These are phyloP conservation scores for Hylodesmum podocarpum DNA, from an alignment of 306 rosid genomes.

Conservation along the genomic window DNA sequence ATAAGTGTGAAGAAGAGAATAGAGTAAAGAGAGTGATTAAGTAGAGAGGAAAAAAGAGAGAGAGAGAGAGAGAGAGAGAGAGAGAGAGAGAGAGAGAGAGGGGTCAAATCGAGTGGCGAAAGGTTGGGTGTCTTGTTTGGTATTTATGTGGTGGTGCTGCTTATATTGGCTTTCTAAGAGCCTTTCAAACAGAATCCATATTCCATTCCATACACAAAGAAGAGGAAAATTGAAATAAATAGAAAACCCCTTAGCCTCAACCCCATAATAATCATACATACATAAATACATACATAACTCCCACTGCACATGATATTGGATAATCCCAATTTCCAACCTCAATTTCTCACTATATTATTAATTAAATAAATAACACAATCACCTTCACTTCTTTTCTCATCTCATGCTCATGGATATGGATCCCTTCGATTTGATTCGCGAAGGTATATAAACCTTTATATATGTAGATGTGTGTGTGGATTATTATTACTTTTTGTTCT, in stretches of 20 bases:
- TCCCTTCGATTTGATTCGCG: constrained; percentile 63
- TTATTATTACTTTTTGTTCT: neutral
- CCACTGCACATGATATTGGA: neutral
- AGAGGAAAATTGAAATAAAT: no score
- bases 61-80: constrained; percentile 27
- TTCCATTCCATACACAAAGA: no score
- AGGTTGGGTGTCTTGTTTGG: constrained; percentile 46
- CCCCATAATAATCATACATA: constrained; percentile 33
- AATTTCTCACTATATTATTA: constrained; percentile 18
- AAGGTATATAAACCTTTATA: no score
- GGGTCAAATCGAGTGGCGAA: constrained; percentile 77
- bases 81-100: neutral
- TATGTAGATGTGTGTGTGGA: no score
- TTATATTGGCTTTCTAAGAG: constrained; percentile 37
- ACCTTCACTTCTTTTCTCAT: constrained; percentile 20
- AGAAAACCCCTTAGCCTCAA: no score
- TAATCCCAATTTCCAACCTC: constrained; percentile 26
- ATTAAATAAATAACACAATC: neutral
- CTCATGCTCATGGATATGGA: constrained; percentile 46
- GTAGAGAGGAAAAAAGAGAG: neutral
- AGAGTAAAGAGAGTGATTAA: neutral
- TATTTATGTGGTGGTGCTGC: constrained; percentile 48
- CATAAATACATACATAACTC: no score
- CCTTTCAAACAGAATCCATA: constrained; percentile 38
- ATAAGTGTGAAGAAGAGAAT: neutral